Percentiles rank a stretch among this genome's conserved stretches.
Conservation (phyloP, 768 basidiomycete species). For the Artomyces pyxidatus region DNA sequence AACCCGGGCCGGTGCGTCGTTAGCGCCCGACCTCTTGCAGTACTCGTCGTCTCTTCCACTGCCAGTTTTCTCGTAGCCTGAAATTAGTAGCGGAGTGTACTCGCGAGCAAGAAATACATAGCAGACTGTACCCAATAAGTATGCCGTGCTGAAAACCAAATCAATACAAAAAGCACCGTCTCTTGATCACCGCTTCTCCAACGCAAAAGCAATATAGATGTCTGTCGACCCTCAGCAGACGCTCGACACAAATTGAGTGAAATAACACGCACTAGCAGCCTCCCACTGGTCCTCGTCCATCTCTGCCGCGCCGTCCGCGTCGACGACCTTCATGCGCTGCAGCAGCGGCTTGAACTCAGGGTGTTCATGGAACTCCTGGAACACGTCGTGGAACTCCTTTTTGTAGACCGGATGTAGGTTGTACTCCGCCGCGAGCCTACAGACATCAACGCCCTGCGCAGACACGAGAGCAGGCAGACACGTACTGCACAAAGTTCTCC, state of each 20-base stretch:
- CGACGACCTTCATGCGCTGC: constrained; percentile 87
- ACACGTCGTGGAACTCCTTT: constrained; percentile 87
- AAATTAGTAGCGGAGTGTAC: too few relatives aligned
- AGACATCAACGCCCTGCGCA: constrained; percentile 8
- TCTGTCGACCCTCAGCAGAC: constrained; percentile 40
- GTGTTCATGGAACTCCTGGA: constrained; percentile 69
- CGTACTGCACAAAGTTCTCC: constrained; percentile 83
- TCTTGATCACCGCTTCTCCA: constrained; percentile 50
- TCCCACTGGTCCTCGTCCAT: constrained; percentile 98
- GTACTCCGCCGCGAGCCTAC: constrained; percentile 80
- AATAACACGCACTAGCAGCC: constrained; percentile 77
- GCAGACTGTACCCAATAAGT: neutral
- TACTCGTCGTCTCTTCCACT: too few relatives aligned
- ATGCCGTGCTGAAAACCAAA: neutral
- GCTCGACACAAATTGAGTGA: constrained; percentile 4
- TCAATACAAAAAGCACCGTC: neutral
- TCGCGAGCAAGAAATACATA: neutral
- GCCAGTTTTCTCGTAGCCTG: too few relatives aligned
- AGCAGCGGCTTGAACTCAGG: constrained; percentile 79
- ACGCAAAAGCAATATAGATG: constrained; percentile 90
- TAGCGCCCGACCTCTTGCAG: too few relatives aligned
- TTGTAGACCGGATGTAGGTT: constrained; percentile 66
- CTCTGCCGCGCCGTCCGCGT: constrained; percentile 74
- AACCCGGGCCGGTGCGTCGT: too few relatives aligned
- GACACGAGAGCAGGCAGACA: constrained; percentile 9